These are phyloP conservation scores for Pterocarpus macrocarpus DNA, from an alignment of 306 rosid genomes.

Conservation along the genomic window DNA sequence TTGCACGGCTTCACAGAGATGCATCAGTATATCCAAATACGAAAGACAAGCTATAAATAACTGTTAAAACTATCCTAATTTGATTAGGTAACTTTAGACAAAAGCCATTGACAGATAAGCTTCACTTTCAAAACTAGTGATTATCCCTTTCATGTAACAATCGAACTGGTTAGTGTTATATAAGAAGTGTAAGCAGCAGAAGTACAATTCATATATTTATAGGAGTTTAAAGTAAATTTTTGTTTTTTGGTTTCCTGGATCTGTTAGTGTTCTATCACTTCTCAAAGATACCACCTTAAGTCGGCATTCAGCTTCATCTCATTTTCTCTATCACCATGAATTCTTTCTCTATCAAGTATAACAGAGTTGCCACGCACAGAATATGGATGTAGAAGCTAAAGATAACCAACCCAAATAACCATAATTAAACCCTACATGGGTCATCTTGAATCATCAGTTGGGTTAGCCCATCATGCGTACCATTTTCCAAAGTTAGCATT, in stretches of 20 bases:
- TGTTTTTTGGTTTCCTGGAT: too few relatives aligned
- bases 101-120: neutral
- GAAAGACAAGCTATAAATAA: too few relatives aligned
- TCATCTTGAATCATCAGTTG: neutral
- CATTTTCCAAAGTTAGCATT: constrained; percentile 30
- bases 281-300: too few relatives aligned
- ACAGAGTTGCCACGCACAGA: neutral
- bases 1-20: neutral
- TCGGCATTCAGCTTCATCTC: neutral
- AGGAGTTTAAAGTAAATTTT: neutral
- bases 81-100: too few relatives aligned
- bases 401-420: neutral
- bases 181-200: too few relatives aligned
- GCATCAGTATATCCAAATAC: too few relatives aligned
- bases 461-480: neutral
- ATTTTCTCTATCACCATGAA: neutral
- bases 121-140: too few relatives aligned
- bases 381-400: neutral
- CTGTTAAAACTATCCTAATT: too few relatives aligned
- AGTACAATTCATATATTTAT: neutral
- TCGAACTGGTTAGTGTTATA: too few relatives aligned
- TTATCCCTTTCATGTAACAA: too few relatives aligned
- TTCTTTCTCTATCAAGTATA: neutral
- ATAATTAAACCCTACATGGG: too few relatives aligned
- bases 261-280: too few relatives aligned